These are phyloP conservation scores for Myrmaecium sp. DNA, from an alignment of 2,329 filamentous ascomycete genomes.

Conservation along the genomic window DNA sequence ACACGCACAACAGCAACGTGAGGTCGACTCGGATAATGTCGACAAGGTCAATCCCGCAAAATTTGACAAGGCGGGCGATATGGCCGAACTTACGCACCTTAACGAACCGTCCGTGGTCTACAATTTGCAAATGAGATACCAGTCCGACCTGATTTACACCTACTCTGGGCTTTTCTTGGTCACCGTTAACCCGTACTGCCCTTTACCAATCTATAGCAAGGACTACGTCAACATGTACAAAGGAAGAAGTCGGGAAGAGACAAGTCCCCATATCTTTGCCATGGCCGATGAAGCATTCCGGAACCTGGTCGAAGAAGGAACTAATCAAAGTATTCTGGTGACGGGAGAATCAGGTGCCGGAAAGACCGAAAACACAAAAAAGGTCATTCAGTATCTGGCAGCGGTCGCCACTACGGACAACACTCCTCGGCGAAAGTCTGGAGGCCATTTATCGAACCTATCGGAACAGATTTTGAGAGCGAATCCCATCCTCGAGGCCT, in stretches of 20 bases:
- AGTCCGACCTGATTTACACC: conserved; percentile 89
- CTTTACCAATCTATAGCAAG: conserved; percentile 84
- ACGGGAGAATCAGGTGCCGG: conserved; percentile 96
- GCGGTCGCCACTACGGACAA: conserved; percentile 80
- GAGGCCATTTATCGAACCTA: conserved; percentile 58
- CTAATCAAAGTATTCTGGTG: conserved; percentile 94
- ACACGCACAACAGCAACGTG: conserved; percentile 49
- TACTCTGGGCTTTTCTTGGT: conserved; percentile 96
- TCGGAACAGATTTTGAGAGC: conserved; percentile 93
- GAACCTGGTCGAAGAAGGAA: conserved; percentile 83
- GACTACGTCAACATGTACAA: conserved; percentile 99
- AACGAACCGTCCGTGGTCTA: conserved; percentile 97
- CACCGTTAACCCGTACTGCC: conserved; percentile 91
- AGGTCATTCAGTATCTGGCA: conserved; percentile 95
- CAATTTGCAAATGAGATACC: conserved; percentile 88
- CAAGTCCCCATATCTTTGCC: conserved; percentile 91
- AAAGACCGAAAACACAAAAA: conserved; percentile 98
- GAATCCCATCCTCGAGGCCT: conserved; percentile 93
- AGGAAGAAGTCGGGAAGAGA: conserved; percentile 78
- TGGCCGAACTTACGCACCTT: conserved; percentile 94
- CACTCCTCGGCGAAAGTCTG: conserved; percentile 39
- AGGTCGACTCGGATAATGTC: conserved; percentile 70
- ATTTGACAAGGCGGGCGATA: conserved; percentile 98
- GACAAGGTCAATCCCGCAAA: conserved; percentile 99
- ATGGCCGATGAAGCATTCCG: conserved; percentile 95